These are phyloP conservation scores for Talaromyces rugulosus DNA, from an alignment of 2,329 filamentous ascomycete genomes.

Conservation along the genomic window DNA sequence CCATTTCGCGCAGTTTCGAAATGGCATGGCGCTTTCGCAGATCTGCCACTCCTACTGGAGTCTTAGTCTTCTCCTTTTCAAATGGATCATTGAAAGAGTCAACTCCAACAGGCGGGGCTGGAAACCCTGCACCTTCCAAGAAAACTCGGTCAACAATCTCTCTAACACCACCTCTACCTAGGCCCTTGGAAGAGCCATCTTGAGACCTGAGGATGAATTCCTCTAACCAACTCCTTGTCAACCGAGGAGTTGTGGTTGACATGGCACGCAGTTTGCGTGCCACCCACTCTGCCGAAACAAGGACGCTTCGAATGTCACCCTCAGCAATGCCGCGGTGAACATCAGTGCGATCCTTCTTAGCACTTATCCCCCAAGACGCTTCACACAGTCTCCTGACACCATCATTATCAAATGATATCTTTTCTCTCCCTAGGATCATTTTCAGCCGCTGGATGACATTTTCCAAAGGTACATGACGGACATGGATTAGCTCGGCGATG, in stretches of 20 bases:
- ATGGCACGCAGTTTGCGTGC: conserved; percentile 53
- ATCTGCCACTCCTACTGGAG: conserved; percentile 55
- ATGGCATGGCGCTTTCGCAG: conserved; percentile 57
- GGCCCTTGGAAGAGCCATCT: conserved; percentile 50
- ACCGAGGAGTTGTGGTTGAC: conserved; percentile 30
- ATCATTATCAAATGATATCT: conserved; percentile 81
- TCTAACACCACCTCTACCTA: conserved; percentile 60
- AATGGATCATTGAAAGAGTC: conserved; percentile 34
- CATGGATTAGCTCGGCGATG: conserved; percentile 84
- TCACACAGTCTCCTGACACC: conserved; percentile 71
- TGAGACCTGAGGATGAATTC: conserved; percentile 53
- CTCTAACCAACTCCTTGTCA: conserved; percentile 60
- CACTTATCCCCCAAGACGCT: conserved; percentile 61
- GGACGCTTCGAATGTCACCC: conserved; percentile 59
- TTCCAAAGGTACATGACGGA: conserved; percentile 82
- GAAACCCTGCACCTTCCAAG: conserved; percentile 60
- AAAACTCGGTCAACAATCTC: conserved; percentile 66
- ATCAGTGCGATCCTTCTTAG: conserved; percentile 49
- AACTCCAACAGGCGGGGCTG: conserved; percentile 37
- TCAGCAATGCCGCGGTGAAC: conserved; percentile 44
- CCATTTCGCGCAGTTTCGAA: conserved; percentile 55
- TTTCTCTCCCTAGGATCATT: conserved; percentile 80
- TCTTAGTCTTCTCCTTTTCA: conserved; percentile 21
- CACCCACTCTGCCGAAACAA: conserved; percentile 64
- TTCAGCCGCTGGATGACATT: conserved; percentile 79